phyloP scores from a whole-genome alignment of 139 green algal genomes.

The Micromonas commoda region DNA sequence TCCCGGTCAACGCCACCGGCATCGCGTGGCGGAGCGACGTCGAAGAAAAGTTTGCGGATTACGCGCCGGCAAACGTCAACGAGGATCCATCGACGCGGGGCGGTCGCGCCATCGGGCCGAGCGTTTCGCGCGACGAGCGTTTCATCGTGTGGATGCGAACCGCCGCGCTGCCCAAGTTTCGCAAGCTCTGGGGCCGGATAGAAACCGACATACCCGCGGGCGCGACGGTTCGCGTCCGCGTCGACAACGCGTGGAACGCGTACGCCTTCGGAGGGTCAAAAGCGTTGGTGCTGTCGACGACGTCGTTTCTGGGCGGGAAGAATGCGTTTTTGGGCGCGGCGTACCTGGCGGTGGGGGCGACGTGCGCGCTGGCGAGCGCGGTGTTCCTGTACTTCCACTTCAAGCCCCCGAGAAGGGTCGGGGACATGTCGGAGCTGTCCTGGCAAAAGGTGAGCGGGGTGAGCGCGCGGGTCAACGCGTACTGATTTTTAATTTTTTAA shows the following conservation, averaged over 20 bases:
- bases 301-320: slow-evolving; percentile 65
- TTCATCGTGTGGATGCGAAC: slow-evolving; percentile 95
- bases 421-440: too few relatives aligned
- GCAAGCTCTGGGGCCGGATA: slow-evolving; percentile 71
- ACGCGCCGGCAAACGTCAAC: slow-evolving; percentile 69
- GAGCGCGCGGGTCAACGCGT: too few relatives aligned
- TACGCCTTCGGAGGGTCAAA: slow-evolving; percentile 62
- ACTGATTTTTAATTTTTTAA: too few relatives aligned
- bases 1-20: slow-evolving; percentile 46
- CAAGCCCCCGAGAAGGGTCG: too few relatives aligned
- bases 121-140: slow-evolving; percentile 69
- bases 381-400: slow-evolving; percentile 41
- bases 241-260: slow-evolving; percentile 72
- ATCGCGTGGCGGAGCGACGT: slow-evolving; percentile 67
- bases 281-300: slow-evolving; percentile 59
- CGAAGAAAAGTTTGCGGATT: slow-evolving; percentile 56
- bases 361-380: slow-evolving; percentile 27
- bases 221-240: slow-evolving; percentile 37
- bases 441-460: too few relatives aligned
- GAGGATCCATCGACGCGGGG: slow-evolving; percentile 42
- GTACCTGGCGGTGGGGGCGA: slow-evolving; percentile 51
- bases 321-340: slow-evolving; percentile 61
- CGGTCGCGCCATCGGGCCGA: slow-evolving; percentile 45
- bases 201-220: slow-evolving; percentile 37
- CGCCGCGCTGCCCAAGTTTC: slow-evolving; percentile 50